Evolutionary conservation across 805 yeast genomes (phyloP).

Genomic region (Yueomyces sp.): DNA sequence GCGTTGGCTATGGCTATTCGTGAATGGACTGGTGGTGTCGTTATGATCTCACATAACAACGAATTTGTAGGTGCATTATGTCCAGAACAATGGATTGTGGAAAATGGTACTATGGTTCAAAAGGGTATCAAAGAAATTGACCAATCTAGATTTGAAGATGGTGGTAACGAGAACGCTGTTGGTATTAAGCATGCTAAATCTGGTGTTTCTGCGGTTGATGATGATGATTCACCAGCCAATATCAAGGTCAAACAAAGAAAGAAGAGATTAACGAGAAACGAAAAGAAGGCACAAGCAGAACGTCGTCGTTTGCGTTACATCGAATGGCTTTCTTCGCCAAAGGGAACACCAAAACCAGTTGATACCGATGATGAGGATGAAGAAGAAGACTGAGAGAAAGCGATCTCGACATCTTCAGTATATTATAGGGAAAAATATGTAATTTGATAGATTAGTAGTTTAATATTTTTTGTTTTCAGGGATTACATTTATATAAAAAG

Average conservation of each 20-base stretch:
- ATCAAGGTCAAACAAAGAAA: conserved; percentile 85
- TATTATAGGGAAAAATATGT: too few species aligned
- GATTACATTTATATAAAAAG: too few species aligned
- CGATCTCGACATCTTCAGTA: too few species aligned
- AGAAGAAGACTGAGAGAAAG: background rate
- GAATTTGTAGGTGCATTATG: conserved; percentile 96
- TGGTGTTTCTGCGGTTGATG: conserved; percentile 32
- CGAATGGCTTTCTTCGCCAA: conserved; percentile 91
- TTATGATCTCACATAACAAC: conserved; percentile 94
- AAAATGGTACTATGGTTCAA: conserved; percentile 78
- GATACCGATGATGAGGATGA: conserved; percentile 79
- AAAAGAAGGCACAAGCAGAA: conserved; percentile 79
- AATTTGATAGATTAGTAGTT: too few species aligned
- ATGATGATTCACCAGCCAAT: conserved; percentile 89
- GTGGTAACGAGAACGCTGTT: conserved; percentile 39
- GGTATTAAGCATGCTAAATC: conserved; percentile 36
- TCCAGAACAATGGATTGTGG: conserved; percentile 97
- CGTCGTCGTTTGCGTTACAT: conserved; percentile 89
- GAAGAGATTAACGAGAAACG: conserved; percentile 97
- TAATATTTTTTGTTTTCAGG: too few species aligned
- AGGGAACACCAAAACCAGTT: conserved; percentile 92
- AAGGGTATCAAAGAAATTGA: conserved; percentile 72
- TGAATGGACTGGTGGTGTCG: conserved; percentile 97
- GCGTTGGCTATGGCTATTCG: conserved; percentile 95
- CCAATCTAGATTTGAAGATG: conserved; percentile 69